Base-by-base conservation (phyloP, 768 basidiomycete species). In the Boletus vinaceobasis region DNA sequence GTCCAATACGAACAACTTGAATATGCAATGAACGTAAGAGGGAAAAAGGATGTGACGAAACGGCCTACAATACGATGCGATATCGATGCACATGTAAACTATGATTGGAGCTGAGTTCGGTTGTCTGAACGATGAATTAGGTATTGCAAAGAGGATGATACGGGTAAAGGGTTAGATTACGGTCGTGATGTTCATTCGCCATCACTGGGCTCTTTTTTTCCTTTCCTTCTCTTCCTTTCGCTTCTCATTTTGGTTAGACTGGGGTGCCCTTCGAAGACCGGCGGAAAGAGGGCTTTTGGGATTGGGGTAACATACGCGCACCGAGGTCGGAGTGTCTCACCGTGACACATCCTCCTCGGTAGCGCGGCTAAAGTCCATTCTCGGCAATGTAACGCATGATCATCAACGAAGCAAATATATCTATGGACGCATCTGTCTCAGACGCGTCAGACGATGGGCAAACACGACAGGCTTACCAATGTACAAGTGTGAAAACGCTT, bases 321-420 rank as follows among this genome's bases (percentile, higher is more conserved):
- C 19, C 33, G 21, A 35, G 27, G 13, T 11, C 15, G 21, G 17
- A 21, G 9, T 26, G 39, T 17, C 36, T 49, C 50, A 39, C 14
- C 5, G 1, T 39, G 44, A 35, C 27, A 4, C 19, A 4, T 4
- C 5, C 7, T 40, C 29, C 48, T 44, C 15, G 39, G 36, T 33
- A 21, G 39, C 37, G 44, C 32, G 10, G 26, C 54, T 56, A 77
- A 52, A 82, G 71, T 52, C 77, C 76, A 56, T 79, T 71, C 60
- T 79, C 76, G 14, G 77, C 78, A 45, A 85, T 82, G 62, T 84
- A 77, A 4, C 84, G 80, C 84, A 86, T 85, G 65, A 86, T 83
- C 31, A 75, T 79, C 61, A 84, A 69, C 23, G 82, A 79, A 9
- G 82, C 78, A 7, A 86, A 69, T 44, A 86, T 72, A 62, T 86